phyloP scores from a whole-genome alignment of 345 rosid species.

The Pistacia integerrima region DNA sequence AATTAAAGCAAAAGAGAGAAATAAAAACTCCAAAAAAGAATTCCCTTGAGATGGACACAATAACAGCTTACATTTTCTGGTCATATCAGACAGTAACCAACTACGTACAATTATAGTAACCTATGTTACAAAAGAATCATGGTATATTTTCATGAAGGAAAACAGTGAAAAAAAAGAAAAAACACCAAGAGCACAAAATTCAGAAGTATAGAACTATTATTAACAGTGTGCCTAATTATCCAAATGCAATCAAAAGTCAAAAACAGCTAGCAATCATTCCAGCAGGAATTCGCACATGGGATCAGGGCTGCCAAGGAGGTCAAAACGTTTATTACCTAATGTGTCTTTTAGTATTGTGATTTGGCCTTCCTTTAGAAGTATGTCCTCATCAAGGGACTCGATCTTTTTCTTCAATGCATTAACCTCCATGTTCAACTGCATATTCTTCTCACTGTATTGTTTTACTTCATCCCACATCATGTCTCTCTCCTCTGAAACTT shows the following conservation, averaged over 20 bases:
- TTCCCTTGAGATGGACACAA: neutral
- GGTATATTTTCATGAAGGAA: conserved; percentile 9
- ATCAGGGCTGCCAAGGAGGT: conserved; percentile 62
- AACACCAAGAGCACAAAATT: conserved; percentile 1
- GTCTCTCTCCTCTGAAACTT: conserved; percentile 81
- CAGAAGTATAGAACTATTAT: conserved; percentile 30
- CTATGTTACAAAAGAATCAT: conserved; percentile 19
- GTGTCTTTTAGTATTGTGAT: conserved; percentile 85
- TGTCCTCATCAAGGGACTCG: conserved; percentile 73
- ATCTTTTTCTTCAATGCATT: conserved; percentile 61
- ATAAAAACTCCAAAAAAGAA: neutral
- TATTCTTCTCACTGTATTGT: conserved; percentile 78
- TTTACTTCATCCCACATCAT: conserved; percentile 81
- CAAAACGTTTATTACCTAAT: conserved; percentile 51
- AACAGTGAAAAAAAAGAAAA: neutral
- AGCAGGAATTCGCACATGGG: conserved; percentile 36
- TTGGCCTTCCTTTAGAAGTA: conserved; percentile 88
- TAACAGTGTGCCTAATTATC: conserved; percentile 26
- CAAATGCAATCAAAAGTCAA: neutral
- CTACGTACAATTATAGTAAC: conserved; percentile 22
- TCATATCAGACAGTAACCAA: conserved; percentile 25
- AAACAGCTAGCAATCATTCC: conserved; percentile 18
- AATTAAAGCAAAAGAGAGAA: neutral
- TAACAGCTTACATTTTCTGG: neutral
- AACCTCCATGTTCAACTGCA: conserved; percentile 78